Evolutionary conservation across 1,284 basidiomycete genomes (phyloP).

Genomic region (Malassezia globosa): DNA sequence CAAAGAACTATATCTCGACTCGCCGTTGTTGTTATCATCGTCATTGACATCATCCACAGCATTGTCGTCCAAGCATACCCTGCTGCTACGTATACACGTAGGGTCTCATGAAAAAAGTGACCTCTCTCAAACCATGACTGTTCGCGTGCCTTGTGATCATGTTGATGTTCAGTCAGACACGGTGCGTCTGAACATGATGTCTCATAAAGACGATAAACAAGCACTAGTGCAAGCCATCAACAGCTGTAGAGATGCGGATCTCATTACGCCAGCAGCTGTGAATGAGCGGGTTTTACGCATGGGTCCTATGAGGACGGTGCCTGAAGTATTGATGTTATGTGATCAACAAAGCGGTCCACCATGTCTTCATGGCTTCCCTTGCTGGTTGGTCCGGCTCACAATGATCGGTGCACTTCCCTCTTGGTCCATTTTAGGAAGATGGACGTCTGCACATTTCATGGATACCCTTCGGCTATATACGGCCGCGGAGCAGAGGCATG

Average conservation of each 20-base stretch:
- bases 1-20: neutral
- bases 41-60: too few species aligned
- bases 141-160: too few species aligned
- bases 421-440: neutral
- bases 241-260: neutral
- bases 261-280: neutral
- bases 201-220: conserved; percentile 7
- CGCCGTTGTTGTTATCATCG: neutral
- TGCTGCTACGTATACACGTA: too few species aligned
- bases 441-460: conserved; percentile 9
- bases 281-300: neutral
- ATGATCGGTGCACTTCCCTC: conserved; percentile 2
- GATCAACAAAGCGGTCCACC: neutral
- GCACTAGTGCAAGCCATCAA: neutral
- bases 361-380: conserved; percentile 11
- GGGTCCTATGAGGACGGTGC: neutral
- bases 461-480: conserved; percentile 13
- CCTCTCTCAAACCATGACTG: too few species aligned
- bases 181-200: conserved; percentile 10
- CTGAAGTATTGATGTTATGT: conserved; percentile 10
- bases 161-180: too few species aligned
- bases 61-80: too few species aligned
- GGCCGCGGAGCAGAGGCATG: conserved; percentile 9
- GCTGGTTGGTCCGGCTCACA: conserved; percentile 10
- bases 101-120: too few species aligned